These are phyloP conservation scores for Penicillium decumbens DNA, from an alignment of 2,329 filamentous ascomycete species.

Conservation along the genomic window DNA sequence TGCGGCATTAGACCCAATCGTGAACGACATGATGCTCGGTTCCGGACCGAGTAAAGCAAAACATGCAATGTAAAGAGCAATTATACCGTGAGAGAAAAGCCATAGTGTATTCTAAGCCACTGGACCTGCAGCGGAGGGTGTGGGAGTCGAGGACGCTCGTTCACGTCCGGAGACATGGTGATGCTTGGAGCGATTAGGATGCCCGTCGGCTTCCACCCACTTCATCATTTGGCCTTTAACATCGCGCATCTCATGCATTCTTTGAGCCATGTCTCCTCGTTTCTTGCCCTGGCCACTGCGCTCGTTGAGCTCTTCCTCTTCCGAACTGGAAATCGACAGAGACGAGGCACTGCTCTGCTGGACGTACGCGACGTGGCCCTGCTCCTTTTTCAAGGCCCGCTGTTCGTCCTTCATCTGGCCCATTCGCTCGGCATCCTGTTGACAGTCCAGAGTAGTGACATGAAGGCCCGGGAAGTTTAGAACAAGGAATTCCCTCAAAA, in stretches of 20 bases:
- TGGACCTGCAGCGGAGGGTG: neutral
- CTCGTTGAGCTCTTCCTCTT: constrained; percentile 55
- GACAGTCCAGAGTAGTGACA: constrained; percentile 68
- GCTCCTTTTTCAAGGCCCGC: constrained; percentile 65
- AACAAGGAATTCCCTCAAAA: constrained; percentile 66
- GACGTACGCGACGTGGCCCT: constrained; percentile 52
- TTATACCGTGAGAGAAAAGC: neutral
- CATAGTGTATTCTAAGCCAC: neutral
- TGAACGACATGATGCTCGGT: constrained; percentile 20
- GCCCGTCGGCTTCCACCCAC: constrained; percentile 33
- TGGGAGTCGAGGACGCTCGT: constrained; percentile 13
- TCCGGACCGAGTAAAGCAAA: constrained; percentile 12
- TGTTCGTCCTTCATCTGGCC: constrained; percentile 71
- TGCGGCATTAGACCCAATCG: constrained; percentile 11
- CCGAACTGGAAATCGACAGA: constrained; percentile 52
- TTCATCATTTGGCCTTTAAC: constrained; percentile 35
- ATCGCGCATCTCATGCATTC: constrained; percentile 36
- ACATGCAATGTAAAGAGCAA: neutral
- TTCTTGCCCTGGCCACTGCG: constrained; percentile 25
- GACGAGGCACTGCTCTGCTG: constrained; percentile 47
- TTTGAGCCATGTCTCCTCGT: constrained; percentile 27
- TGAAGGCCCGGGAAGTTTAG: constrained; percentile 72
- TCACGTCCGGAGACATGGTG: constrained; percentile 14
- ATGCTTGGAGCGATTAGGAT: constrained; percentile 19
- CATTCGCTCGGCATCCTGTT: constrained; percentile 66